phyloP scores from a whole-genome alignment of 257 asterid species.

The Solanum sitiens region DNA sequence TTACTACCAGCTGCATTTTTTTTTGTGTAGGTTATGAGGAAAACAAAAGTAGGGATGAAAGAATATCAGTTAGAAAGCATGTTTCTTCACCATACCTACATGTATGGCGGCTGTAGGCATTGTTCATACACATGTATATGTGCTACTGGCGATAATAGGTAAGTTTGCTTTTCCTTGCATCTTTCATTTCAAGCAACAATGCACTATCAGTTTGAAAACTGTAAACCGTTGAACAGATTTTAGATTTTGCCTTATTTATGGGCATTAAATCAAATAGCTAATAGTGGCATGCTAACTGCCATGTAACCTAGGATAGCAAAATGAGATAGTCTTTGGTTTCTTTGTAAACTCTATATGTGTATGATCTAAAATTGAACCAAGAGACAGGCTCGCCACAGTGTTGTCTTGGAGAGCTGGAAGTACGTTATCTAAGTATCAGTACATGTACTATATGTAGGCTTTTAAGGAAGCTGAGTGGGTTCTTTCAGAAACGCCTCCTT shows the following conservation, averaged over 20 bases:
- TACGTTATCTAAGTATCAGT: not conserved
- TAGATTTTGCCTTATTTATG: not conserved
- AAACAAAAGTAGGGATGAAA: conserved; percentile 69
- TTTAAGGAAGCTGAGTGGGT: not conserved
- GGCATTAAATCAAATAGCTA: not conserved
- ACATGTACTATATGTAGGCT: not conserved
- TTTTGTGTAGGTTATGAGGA: conserved; percentile 72
- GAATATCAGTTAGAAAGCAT: conserved; percentile 93
- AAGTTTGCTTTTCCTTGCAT: not conserved
- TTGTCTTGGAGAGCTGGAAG: not conserved
- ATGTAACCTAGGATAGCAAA: not conserved
- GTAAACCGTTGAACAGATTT: not conserved
- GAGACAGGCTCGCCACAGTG: not conserved
- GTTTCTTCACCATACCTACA: conserved; percentile 97
- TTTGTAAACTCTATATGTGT: not conserved
- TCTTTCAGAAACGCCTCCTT: not conserved
- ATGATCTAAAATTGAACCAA: not conserved
- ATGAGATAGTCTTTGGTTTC: not conserved
- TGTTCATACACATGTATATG: conserved; percentile 98
- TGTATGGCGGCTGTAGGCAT: conserved; percentile 97
- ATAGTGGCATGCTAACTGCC: not conserved
- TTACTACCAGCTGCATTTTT: conserved; percentile 14
- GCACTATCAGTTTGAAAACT: not conserved
- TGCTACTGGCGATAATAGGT: conserved; percentile 91
- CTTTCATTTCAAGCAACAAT: not conserved